These are phyloP conservation scores for Hypoxylon sp. DNA, from an alignment of 2,329 filamentous ascomycete species.

Conservation along the genomic window DNA sequence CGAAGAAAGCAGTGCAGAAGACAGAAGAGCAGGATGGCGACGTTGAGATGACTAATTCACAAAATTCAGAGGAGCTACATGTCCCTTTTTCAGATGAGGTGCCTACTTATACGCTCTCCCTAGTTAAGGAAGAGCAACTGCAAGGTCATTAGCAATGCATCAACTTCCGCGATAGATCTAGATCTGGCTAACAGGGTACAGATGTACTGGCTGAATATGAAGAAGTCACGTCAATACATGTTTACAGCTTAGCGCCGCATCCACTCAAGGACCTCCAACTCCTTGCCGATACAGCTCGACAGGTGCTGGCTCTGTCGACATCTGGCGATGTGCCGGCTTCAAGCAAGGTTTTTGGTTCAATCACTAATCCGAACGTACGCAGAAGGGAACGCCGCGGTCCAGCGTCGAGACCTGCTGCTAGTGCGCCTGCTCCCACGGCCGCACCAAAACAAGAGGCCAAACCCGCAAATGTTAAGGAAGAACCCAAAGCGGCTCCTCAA, in stretches of 20 bases:
- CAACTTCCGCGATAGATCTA: slow-evolving; percentile 7
- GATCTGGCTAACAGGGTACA: slow-evolving; percentile 55
- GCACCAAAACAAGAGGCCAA: slow-evolving; percentile 55
- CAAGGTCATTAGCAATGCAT: slow-evolving; percentile 63
- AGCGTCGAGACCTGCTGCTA: slow-evolving; percentile 46
- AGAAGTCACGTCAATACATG: slow-evolving; percentile 81
- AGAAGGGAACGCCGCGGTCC: slow-evolving; percentile 61
- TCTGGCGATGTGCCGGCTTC: slow-evolving; percentile 71
- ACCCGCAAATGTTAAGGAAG: slow-evolving; percentile 56
- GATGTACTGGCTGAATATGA: slow-evolving; percentile 77
- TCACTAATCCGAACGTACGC: slow-evolving; percentile 77
- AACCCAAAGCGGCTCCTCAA: slow-evolving; percentile 50
- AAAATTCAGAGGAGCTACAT: slow-evolving; percentile 60
- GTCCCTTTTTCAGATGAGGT: slow-evolving; percentile 62
- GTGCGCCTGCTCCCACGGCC: slow-evolving; percentile 49
- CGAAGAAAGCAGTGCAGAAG: slow-evolving; percentile 61
- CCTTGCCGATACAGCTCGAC: slow-evolving; percentile 76
- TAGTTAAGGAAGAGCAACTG: slow-evolving; percentile 80
- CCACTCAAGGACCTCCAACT: slow-evolving; percentile 78
- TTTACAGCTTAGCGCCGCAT: slow-evolving; percentile 85
- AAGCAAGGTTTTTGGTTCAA: slow-evolving; percentile 77
- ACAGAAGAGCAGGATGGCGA: slow-evolving; percentile 67
- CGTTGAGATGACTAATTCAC: slow-evolving; percentile 77
- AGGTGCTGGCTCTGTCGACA: slow-evolving; percentile 68
- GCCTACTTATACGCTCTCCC: slow-evolving; percentile 69